Percentiles rank a stretch among this genome's conserved stretches.
Conservation (phyloP, 371 early-diverging fungal species). For the Choanephora cucurbitarum region DNA sequence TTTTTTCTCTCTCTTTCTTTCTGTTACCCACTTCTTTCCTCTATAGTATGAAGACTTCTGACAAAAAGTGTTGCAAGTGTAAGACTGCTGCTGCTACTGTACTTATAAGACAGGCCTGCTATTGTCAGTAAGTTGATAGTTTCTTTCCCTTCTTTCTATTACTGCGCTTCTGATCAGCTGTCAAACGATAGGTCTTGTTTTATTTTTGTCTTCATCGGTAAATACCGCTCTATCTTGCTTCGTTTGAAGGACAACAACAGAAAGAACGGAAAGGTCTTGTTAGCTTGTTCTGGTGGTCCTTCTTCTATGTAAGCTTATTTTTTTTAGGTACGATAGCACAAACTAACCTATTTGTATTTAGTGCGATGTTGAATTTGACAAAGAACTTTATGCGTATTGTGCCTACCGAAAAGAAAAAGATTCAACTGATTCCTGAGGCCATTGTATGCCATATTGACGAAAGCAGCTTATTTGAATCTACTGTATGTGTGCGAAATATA, state of each 20-base stretch:
- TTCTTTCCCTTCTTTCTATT: background rate
- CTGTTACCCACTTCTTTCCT: too few species aligned
- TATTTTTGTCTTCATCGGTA: conserved; percentile 60
- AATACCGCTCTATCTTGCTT: conserved; percentile 64
- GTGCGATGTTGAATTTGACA: conserved; percentile 62
- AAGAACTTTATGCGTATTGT: conserved; percentile 57
- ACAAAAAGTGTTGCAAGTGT: conserved; percentile 72
- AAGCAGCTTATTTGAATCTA: conserved; percentile 53
- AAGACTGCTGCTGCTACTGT: conserved; percentile 66
- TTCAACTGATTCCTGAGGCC: conserved; percentile 54
- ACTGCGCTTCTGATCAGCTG: background rate
- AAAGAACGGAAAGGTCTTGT: conserved; percentile 56
- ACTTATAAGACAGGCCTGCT: conserved; percentile 69
- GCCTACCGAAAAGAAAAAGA: conserved; percentile 52
- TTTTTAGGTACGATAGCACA: background rate
- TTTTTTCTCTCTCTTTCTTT: too few species aligned
- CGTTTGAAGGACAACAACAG: conserved; percentile 25
- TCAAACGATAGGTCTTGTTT: conserved; percentile 56
- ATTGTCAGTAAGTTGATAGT: conserved; percentile 68
- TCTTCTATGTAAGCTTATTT: conserved; percentile 67
- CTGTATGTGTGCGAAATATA: conserved; percentile 19
- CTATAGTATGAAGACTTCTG: conserved; percentile 1
- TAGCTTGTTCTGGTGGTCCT: conserved; percentile 88
- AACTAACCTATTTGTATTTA: conserved; percentile 16
- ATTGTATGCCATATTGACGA: conserved; percentile 80